phyloP scores from a whole-genome alignment of 371 early-diverging fungal species.

The Actinomortierella ambigua region DNA sequence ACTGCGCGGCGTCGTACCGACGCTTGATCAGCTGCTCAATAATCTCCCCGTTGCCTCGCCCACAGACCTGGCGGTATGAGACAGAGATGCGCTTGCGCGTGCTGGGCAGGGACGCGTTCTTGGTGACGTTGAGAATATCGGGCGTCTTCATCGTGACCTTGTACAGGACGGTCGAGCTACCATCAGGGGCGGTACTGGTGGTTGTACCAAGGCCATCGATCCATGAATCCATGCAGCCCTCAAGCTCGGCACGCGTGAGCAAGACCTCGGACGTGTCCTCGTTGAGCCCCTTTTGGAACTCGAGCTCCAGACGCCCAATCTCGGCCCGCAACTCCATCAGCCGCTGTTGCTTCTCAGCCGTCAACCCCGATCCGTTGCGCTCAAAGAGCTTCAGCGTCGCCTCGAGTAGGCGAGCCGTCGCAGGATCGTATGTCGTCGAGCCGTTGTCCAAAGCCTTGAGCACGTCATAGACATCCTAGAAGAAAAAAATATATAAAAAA shows the following conservation, averaged over 20 bases:
- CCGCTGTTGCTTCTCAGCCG: conserved; percentile 19
- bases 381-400: conserved; percentile 36
- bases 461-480: conserved; percentile 31
- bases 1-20: conserved; percentile 46
- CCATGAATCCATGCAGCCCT: conserved; percentile 36
- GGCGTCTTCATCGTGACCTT: conserved; percentile 44
- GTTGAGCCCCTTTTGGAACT: conserved; percentile 38
- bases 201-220: conserved; percentile 16
- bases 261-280: conserved; percentile 39
- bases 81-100: conserved; percentile 23
- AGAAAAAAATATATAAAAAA: conserved; percentile 15
- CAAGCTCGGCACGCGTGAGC: conserved; percentile 23
- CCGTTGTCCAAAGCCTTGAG: conserved; percentile 13
- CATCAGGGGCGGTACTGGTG: background rate
- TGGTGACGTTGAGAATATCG: conserved; percentile 34
- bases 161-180: conserved; percentile 2
- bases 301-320: conserved; percentile 30
- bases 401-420: conserved; percentile 22
- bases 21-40: conserved; percentile 35
- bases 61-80: conserved; percentile 37
- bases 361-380: conserved; percentile 27
- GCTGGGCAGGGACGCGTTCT: conserved; percentile 23
- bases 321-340: conserved; percentile 20
- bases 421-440: conserved; percentile 6
- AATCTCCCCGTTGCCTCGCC: conserved; percentile 23